Base-by-base conservation (phyloP, 2,329 filamentous ascomycete species). In the Fusarium pseudonygamai region DNA sequence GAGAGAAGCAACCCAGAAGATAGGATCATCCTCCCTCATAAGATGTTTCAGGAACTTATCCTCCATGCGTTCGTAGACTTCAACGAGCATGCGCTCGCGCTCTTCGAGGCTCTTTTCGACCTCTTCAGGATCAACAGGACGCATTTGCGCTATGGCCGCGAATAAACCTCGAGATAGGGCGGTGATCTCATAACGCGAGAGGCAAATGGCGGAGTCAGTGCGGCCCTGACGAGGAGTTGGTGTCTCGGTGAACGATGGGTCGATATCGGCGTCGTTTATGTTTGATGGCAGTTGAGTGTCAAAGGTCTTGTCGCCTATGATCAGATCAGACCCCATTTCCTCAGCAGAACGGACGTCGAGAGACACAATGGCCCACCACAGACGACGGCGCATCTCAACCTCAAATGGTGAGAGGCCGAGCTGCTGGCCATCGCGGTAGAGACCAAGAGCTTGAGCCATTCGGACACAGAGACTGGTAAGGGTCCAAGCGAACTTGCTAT, bases 361-460 rank as follows among this genome's bases (percentile, higher is more conserved):
- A 26, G 72, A 49, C 18, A 75, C 60, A 15, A 74, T 69, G 6
- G 64, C 55, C 72, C 72, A 74, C 72, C 72, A 74, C 26, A 74
- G 69, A n/a, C 72, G 72, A 6, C 72, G 72, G 5, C 72, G 72
- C 72, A 75, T 74, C 69, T 74, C 72, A 16, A 75, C 72, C n/a
- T 74, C 72, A 16, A 74, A 74, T 2, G 72, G 72, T 1, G 69
- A 40, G 8, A 74, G 59, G 4, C 65, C 61, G 11, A 74, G 59
- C 24, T 75, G 72, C 15, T 69, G 69, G 1, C 72, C 72, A 5
- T 74, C 72, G 11, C 72, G 72, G 24, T 74, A 71, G 18, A 74
- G 72, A 12, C 72, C 72, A 11, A 74, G 71, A 3, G 72, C 71
- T 47, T 74, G 71, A 7, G 60, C 72, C 71, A 74, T 74, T 40